These are phyloP conservation scores for Phalaenopsis hybrid DNA, from an alignment of 116 monocot species.

Conservation along the genomic window DNA sequence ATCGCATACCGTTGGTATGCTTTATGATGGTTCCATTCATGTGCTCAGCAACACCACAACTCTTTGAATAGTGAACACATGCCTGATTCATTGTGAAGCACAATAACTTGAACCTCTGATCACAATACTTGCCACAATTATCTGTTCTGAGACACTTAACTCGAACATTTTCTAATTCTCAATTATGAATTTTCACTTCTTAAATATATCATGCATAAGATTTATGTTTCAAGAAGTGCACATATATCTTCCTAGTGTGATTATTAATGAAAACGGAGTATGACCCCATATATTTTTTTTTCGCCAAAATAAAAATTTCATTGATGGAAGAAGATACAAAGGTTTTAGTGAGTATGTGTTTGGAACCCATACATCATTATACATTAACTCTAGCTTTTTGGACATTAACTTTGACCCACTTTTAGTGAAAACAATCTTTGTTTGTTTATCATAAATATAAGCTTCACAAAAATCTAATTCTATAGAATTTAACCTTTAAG, in stretches of 20 bases:
- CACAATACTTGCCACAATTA: background rate
- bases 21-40: background rate
- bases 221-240: too few species aligned
- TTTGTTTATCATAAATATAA: background rate
- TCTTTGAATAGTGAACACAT: background rate
- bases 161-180: background rate
- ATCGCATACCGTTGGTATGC: background rate
- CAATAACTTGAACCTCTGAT: background rate
- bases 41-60: background rate
- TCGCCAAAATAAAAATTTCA: too few species aligned
- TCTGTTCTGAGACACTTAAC: background rate
- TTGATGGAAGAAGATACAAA: too few species aligned
- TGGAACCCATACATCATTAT: background rate
- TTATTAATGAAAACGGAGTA: background rate
- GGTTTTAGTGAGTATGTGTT: too few species aligned
- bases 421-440: background rate
- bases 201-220: too few species aligned
- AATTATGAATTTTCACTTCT: background rate
- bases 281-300: background rate
- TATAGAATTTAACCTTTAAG: background rate
- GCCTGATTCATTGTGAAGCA: background rate
- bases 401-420: background rate
- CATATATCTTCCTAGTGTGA: too few species aligned
- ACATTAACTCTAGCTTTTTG: constrained; percentile 2
- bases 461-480: background rate